Evolutionary conservation across 2,329 filamentous ascomycete species (phyloP).

Genomic region (Metarhizium humberi): DNA sequence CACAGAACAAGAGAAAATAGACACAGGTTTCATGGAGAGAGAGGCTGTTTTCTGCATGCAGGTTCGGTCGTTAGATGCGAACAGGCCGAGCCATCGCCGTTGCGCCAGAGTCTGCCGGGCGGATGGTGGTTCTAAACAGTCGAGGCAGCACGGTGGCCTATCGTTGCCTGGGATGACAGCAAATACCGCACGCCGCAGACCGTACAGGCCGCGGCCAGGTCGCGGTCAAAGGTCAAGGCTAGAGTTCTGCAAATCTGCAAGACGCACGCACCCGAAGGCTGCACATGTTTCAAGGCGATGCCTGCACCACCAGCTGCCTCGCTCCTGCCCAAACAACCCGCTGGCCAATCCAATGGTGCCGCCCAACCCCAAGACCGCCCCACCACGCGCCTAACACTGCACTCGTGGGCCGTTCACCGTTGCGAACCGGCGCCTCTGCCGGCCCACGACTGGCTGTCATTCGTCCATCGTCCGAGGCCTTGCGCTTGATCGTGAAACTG

Average conservation of each 20-base stretch:
- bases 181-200: neutral
- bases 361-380: too few relatives aligned
- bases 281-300: neutral
- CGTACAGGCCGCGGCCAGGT: neutral
- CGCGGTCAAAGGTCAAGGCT: neutral
- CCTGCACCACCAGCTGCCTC: neutral
- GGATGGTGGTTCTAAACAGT: neutral
- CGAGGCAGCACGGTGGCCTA: neutral
- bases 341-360: too few relatives aligned
- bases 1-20: neutral
- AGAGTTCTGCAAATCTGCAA: neutral
- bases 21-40: neutral
- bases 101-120: too few relatives aligned
- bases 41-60: neutral
- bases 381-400: neutral
- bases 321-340: too few relatives aligned
- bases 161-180: neutral
- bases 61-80: neutral
- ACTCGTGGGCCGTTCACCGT: neutral
- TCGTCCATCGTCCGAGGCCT: neutral
- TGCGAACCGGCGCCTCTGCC: slow-evolving; percentile 2
- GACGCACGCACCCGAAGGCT: slow-evolving; percentile 4
- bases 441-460: slow-evolving; percentile 5
- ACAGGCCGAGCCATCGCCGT: too few relatives aligned
- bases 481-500: too few relatives aligned